Evolutionary conservation across 2,329 filamentous ascomycete genomes (phyloP).

Genomic region (Colletotrichum acutatum): DNA sequence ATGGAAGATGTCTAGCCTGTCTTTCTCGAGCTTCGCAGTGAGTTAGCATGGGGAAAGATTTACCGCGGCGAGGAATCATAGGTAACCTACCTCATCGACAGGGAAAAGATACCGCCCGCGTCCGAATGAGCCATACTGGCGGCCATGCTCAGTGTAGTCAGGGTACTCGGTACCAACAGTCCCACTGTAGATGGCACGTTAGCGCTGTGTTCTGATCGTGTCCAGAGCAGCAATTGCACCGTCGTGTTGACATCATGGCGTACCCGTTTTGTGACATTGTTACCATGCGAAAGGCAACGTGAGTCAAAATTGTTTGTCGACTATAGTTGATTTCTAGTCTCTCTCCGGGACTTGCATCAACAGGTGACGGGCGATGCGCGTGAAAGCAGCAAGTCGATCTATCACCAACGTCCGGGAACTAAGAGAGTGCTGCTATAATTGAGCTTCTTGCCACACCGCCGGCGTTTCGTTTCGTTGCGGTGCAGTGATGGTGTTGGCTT

Average conservation of each 20-base stretch:
- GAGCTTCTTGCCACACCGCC: neutral
- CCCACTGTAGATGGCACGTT: conserved; percentile 16
- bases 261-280: conserved; percentile 47
- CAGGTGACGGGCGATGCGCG: neutral
- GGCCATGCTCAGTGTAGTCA: conserved; percentile 71
- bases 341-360: neutral
- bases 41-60: neutral
- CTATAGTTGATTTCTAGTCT: neutral
- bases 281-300: conserved; percentile 37
- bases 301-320: too few relatives aligned
- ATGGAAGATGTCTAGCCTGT: conserved; percentile 85
- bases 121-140: conserved; percentile 75
- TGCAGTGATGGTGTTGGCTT: neutral
- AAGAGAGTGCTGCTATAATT: neutral
- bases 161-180: conserved; percentile 9
- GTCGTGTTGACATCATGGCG: conserved; percentile 5
- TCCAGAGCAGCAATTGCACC: neutral
- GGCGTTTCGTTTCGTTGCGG: neutral
- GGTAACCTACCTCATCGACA: conserved; percentile 74
- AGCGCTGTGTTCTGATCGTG: neutral
- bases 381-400: neutral
- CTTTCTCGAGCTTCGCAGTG: conserved; percentile 70
- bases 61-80: neutral
- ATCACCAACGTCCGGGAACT: neutral
- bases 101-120: conserved; percentile 80